Conservation (phyloP, 805 yeast genomes). For the Kuraishia cidri region DNA sequence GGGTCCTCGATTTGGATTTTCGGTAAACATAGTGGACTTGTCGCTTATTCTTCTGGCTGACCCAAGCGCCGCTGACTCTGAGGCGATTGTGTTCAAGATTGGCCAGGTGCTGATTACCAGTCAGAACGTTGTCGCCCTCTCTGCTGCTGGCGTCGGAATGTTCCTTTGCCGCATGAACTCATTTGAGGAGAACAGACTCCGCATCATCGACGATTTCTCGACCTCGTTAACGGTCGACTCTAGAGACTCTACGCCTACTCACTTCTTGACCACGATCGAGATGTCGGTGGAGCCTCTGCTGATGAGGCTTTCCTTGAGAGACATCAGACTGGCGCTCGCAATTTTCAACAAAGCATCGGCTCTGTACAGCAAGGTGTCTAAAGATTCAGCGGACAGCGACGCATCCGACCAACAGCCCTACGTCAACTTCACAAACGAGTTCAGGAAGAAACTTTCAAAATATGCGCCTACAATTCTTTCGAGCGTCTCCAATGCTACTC, state of each 20-base stretch:
- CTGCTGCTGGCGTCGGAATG: slow-evolving; percentile 78
- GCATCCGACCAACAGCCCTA: slow-evolving; percentile 10
- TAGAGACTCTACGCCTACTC: slow-evolving; percentile 51
- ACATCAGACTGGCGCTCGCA: slow-evolving; percentile 68
- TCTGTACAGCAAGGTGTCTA: slow-evolving; percentile 21
- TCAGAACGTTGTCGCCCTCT: slow-evolving; percentile 56
- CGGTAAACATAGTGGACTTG: slow-evolving; percentile 66
- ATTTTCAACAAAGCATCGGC: slow-evolving; percentile 68
- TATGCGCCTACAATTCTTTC: slow-evolving; percentile 65
- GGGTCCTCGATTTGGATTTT: slow-evolving; percentile 28
- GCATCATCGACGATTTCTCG: slow-evolving; percentile 87
- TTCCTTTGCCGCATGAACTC: slow-evolving; percentile 71
- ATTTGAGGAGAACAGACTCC: slow-evolving; percentile 48
- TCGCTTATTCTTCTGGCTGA: slow-evolving; percentile 77
- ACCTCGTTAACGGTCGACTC: slow-evolving; percentile 66
- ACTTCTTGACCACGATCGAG: slow-evolving; percentile 54
- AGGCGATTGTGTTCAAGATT: slow-evolving; percentile 84
- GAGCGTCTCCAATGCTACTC: slow-evolving; percentile 28
- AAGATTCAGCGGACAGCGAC: slow-evolving; percentile 5
- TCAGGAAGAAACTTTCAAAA: slow-evolving; percentile 47
- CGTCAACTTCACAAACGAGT: slow-evolving; percentile 50
- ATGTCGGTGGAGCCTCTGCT: slow-evolving; percentile 73
- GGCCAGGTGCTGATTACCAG: slow-evolving; percentile 69
- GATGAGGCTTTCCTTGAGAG: slow-evolving; percentile 77
- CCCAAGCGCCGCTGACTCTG: slow-evolving; percentile 58